Evolutionary conservation across 352 stramenopile species (phyloP).

Genomic region (Elongisporangium undulatum): DNA sequence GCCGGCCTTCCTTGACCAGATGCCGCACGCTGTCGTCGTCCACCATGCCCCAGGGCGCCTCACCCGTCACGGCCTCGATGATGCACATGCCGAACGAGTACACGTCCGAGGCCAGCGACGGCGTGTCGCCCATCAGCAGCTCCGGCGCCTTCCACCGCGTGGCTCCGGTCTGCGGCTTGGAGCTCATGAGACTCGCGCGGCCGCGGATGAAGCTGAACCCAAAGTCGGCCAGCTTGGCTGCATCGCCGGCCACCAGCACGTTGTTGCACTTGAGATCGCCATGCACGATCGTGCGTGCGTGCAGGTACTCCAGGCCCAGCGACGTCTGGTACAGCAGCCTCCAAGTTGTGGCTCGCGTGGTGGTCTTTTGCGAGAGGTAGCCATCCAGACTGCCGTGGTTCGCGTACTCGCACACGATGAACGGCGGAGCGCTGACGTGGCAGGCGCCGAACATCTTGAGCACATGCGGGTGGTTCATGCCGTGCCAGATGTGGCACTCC

Average conservation of each 20-base stretch:
- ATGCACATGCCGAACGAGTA: constrained; percentile 40
- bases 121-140: constrained; percentile 1
- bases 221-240: constrained; percentile 25
- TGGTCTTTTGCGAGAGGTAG: constrained; percentile 2
- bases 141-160: constrained; percentile 25
- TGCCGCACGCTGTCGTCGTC: background rate
- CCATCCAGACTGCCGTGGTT: constrained; percentile 7
- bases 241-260: constrained; percentile 18
- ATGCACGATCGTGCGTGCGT: constrained; percentile 24
- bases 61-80: constrained; percentile 21
- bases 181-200: background rate
- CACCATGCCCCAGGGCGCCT: constrained; percentile 16
- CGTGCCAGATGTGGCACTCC: constrained; percentile 18
- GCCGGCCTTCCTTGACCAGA: background rate
- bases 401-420: constrained; percentile 22
- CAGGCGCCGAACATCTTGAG: constrained; percentile 25
- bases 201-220: constrained; percentile 7
- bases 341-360: constrained; percentile 8
- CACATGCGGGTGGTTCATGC: constrained; percentile 18
- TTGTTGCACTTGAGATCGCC: constrained; percentile 29
- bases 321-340: constrained; percentile 22
- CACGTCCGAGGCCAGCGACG: constrained; percentile 21
- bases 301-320: constrained; percentile 24
- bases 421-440: constrained; percentile 11
- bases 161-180: constrained; percentile 3